Conservation (phyloP, 805 yeast genomes). For the Candida quercuum region DNA sequence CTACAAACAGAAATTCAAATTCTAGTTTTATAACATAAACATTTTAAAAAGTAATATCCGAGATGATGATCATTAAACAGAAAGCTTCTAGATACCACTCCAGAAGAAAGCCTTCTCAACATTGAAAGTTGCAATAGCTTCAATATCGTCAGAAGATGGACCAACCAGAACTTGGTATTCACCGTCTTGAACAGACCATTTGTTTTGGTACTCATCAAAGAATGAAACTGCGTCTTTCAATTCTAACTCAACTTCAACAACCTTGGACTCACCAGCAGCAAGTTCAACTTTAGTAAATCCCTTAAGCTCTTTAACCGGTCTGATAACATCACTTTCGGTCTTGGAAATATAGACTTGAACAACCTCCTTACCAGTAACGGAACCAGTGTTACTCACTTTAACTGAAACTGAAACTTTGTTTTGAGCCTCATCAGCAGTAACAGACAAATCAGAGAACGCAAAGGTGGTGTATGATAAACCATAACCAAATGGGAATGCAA, state of each 20-base stretch:
- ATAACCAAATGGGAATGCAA: constrained; percentile 55
- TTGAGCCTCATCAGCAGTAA: constrained; percentile 23
- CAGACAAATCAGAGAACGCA: constrained; percentile 31
- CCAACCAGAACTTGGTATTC: constrained; percentile 44
- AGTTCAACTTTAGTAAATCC: constrained; percentile 47
- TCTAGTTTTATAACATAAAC: no score
- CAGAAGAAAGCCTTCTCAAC: constrained; percentile 21
- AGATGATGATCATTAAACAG: no score
- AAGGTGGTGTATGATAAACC: constrained; percentile 59
- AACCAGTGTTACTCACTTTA: constrained; percentile 41
- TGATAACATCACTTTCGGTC: constrained; percentile 28
- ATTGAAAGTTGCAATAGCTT: constrained; percentile 18
- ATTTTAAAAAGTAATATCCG: no score
- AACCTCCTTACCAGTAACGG: constrained; percentile 43
- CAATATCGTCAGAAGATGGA: constrained; percentile 26
- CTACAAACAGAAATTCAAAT: no score
- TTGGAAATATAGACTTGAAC: constrained; percentile 48
- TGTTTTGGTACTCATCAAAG: constrained; percentile 41
- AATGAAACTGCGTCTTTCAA: constrained; percentile 45
- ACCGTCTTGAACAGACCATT: constrained; percentile 50
- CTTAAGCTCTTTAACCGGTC: constrained; percentile 57
- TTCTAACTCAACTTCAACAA: constrained; percentile 30
- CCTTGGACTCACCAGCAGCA: constrained; percentile 35
- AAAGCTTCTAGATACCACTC: constrained; percentile 18
- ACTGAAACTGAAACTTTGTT: constrained; percentile 27